phyloP scores from a whole-genome alignment of 2,329 filamentous ascomycete species.

The Pseudomassariella vexata region DNA sequence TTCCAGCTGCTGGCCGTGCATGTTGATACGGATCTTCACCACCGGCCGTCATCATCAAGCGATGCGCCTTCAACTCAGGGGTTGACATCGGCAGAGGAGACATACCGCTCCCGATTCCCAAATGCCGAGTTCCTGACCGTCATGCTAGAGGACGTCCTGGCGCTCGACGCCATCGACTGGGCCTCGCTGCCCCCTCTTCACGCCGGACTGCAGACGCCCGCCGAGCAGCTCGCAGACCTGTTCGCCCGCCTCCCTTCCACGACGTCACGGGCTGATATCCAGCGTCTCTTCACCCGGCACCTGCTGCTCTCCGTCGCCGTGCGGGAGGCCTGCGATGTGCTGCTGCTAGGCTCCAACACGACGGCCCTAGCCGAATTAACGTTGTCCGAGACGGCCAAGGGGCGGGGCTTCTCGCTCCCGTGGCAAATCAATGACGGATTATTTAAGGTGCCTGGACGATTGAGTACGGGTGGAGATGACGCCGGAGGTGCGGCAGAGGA shows the following conservation, averaged over 20 bases:
- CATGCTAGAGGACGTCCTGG: slow-evolving; percentile 58
- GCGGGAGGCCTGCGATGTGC: slow-evolving; percentile 54
- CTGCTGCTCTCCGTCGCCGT: slow-evolving; percentile 64
- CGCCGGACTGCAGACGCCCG: slow-evolving; percentile 1
- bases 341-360: slow-evolving; percentile 82
- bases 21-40: slow-evolving; percentile 37
- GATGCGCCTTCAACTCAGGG: not conserved
- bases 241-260: slow-evolving; percentile 62
- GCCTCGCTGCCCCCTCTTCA: slow-evolving; percentile 28
- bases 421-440: slow-evolving; percentile 76
- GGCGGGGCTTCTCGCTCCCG: slow-evolving; percentile 76
- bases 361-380: slow-evolving; percentile 82
- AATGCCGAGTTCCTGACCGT: slow-evolving; percentile 57
- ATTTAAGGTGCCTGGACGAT: slow-evolving; percentile 19
- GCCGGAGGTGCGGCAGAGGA: slow-evolving; percentile 4
- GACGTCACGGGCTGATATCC: slow-evolving; percentile 70
- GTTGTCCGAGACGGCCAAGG: slow-evolving; percentile 84
- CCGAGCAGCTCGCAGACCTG: slow-evolving; percentile 39
- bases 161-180: slow-evolving; percentile 48
- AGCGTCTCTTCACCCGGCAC: slow-evolving; percentile 64
- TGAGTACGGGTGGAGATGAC: not conserved
- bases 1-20: slow-evolving; percentile 63
- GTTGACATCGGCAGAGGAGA: not conserved
- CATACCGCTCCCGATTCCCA: slow-evolving; percentile 57
- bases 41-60: no score